Conservation (phyloP, 192 early-diverging fungal species). For the Gaertneriomyces sp. region DNA sequence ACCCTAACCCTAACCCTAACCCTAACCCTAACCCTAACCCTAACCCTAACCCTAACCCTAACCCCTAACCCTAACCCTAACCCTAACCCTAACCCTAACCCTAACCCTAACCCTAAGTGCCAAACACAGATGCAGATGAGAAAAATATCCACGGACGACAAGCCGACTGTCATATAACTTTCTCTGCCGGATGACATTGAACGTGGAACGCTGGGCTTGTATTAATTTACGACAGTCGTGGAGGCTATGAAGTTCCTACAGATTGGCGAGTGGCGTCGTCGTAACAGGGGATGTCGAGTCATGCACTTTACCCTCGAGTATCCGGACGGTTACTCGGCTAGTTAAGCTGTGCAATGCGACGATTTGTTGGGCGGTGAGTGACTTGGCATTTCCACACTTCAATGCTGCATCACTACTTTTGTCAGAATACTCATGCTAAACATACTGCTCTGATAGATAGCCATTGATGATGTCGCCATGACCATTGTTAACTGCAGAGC, state of each 20-base stretch:
- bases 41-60: slow-evolving; percentile 5
- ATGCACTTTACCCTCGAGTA: no score
- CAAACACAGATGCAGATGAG: neutral
- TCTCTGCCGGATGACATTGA: neutral
- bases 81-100: slow-evolving; percentile 5
- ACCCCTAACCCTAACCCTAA: no score
- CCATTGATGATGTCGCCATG: no score
- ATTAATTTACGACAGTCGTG: neutral
- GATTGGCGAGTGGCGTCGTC: neutral
- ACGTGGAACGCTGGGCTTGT: neutral
- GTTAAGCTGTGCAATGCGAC: no score
- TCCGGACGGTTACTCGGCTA: no score
- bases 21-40: slow-evolving; percentile 5
- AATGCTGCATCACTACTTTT: no score
- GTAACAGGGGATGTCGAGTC: neutral
- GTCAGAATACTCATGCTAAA: no score
- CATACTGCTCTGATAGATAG: no score
- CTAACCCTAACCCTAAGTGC: slow-evolving; percentile 5
- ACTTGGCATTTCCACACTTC: no score
- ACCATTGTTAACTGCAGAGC: no score
- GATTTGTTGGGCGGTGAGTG: no score
- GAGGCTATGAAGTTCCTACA: neutral
- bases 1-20: slow-evolving; percentile 5
- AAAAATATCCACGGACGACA: neutral
- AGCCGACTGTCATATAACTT: neutral